phyloP scores from a whole-genome alignment of 1,139 yeast species.

The Kluyveromyces sp. region DNA sequence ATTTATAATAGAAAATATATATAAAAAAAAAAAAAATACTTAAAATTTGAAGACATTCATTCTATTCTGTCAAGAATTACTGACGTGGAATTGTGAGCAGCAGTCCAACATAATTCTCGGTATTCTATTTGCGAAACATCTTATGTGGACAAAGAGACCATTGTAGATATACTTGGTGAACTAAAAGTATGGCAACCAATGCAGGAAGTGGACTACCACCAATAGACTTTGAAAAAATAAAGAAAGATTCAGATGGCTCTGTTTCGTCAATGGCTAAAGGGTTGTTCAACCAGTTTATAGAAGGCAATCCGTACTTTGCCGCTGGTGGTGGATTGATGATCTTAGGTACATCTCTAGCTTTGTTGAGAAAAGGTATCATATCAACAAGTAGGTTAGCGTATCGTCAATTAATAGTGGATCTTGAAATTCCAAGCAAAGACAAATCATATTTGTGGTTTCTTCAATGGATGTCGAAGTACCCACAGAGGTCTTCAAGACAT shows the following conservation, averaged over 20 bases:
- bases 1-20: no score
- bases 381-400: slow-evolving; percentile 62
- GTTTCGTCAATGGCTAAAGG: slow-evolving; percentile 12
- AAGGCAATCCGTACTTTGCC: slow-evolving; percentile 84
- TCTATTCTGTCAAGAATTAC: no score
- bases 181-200: slow-evolving; percentile 1
- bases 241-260: slow-evolving; percentile 11
- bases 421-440: slow-evolving; percentile 90
- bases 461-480: slow-evolving; percentile 91
- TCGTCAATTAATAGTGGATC: slow-evolving; percentile 78
- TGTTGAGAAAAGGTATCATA: slow-evolving; percentile 63
- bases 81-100: no score
- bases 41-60: no score
- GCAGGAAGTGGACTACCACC: slow-evolving; percentile 3
- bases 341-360: slow-evolving; percentile 77
- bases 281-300: slow-evolving; percentile 44
- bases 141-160: no score
- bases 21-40: no score
- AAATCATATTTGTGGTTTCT: slow-evolving; percentile 91
- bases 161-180: not conserved
- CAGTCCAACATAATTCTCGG: no score
- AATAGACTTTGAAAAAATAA: slow-evolving; percentile 10
- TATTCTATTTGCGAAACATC: no score
- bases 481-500: slow-evolving; percentile 69
- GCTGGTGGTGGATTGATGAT: slow-evolving; percentile 98